A percentile compares a stretch with the other conserved stretches of the same genome.
phyloP scores from a whole-genome alignment of 2,329 filamentous ascomycete species.

The Teratosphaeria gauchensis region DNA sequence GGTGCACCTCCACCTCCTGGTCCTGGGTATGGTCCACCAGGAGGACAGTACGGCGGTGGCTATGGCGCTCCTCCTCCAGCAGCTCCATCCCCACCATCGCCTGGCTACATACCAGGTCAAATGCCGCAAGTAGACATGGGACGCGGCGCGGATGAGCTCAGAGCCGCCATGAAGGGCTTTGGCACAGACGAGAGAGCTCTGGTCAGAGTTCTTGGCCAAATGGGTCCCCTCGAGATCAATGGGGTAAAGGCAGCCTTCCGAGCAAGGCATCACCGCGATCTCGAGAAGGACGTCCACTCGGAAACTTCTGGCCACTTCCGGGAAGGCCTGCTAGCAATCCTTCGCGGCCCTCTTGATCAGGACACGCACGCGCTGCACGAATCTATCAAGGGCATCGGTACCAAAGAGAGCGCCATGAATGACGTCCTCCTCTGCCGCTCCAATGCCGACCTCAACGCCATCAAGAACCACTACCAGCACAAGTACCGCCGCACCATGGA shows the following conservation, averaged over 20 bases:
- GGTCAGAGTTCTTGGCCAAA: conserved; percentile 58
- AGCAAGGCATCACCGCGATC: conserved; percentile 53
- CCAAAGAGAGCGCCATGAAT: conserved; percentile 77
- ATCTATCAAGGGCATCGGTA: conserved; percentile 70
- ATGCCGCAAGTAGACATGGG: conserved; percentile 57
- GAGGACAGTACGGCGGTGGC: conserved; percentile 3
- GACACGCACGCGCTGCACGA: conserved; percentile 63
- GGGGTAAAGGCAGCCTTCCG: conserved; percentile 59
- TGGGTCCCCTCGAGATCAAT: conserved; percentile 70
- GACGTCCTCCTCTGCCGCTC: conserved; percentile 73
- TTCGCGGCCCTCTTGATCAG: conserved; percentile 66
- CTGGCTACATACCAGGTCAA: conserved; percentile 66
- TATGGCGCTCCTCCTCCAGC: conserved; percentile 12
- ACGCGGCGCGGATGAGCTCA: conserved; percentile 59
- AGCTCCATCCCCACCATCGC: conserved; percentile 55
- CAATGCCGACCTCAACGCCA: conserved; percentile 80
- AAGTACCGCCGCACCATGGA: conserved; percentile 60
- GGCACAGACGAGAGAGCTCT: conserved; percentile 77
- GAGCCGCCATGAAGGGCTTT: conserved; percentile 85
- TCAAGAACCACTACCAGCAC: conserved; percentile 67
- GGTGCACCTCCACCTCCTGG: conserved; percentile 7
- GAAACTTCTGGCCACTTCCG: conserved; percentile 68
- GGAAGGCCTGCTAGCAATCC: conserved; percentile 62
- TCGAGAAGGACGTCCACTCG: conserved; percentile 65
- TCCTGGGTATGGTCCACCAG: conserved; percentile 4